Base-by-base conservation (phyloP, 2,329 filamentous ascomycete species). In the Zymoseptoria pseudotritici region DNA sequence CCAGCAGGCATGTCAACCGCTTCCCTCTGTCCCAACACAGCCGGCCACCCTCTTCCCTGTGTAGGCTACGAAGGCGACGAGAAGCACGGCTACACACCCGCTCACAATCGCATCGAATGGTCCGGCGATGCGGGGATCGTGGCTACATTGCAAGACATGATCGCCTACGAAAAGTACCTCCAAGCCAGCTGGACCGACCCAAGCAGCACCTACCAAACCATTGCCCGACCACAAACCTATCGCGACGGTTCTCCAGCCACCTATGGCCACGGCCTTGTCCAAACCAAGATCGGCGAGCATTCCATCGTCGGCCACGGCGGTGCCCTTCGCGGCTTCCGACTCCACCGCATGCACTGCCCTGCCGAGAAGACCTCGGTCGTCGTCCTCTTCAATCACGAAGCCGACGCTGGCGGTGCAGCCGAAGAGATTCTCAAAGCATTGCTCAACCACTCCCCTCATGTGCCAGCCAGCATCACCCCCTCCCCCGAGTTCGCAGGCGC, bases 121-220 rank as follows among this genome's bases (percentile, higher is more conserved):
- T 72, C 76, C 19, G 77, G 76, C 2, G 77, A 79, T 67, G 77
- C 77, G 5, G 77, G 77, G 7, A 66, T 78, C 11, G 75, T 74
- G 3, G 77, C 76, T 54, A 75, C 76, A 5, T 71, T 79, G 2
- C 65, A 68, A n/a, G 77, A 79, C 62, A 79, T 79, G 77, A 71
- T 79, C 55, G 75, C 75, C 0, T 79, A 78, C 58, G 77, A 79
- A 62, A 70, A 73, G 61, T 75, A 73, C 62, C 63, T 79, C 13
- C 70, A 79, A 56, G 62, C 59, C 36, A 67, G 67, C 3, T 68
- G 65, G 53, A 61, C 65, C 6, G 73, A 77, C 42, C 51, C 60
- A 4, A 21, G 72, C 4, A 75, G 73, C 61, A 68, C 72, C 61
- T 79, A 78, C 54, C 61, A 63, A n/a, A 63, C 63, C 20, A 70